Percentiles rank a stretch among this genome's conserved stretches.
phyloP scores from a whole-genome alignment of 768 basidiomycete genomes.

The Leccinum uliginosum region DNA sequence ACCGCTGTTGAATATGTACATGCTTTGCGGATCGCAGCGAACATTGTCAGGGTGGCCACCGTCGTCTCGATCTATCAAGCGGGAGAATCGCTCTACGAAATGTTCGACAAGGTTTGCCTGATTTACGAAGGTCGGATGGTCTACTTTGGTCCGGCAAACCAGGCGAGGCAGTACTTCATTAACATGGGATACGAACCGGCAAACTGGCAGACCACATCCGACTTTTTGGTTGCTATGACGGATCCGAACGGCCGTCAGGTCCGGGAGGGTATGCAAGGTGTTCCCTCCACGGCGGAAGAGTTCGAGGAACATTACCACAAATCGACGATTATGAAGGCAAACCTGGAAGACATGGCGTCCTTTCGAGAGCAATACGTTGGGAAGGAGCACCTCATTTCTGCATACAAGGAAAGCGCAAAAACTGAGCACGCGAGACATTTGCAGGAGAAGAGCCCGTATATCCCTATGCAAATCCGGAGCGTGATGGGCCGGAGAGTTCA shows the following conservation, averaged over 20 bases:
- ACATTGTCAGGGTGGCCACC: slow-evolving; percentile 48
- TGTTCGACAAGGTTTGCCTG: slow-evolving; percentile 70
- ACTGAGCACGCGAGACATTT: slow-evolving; percentile 51
- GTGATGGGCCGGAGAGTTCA: slow-evolving; percentile 45
- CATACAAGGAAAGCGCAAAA: slow-evolving; percentile 46
- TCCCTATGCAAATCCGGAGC: slow-evolving; percentile 43
- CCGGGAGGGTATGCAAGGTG: slow-evolving; percentile 28
- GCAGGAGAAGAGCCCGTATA: slow-evolving; percentile 43
- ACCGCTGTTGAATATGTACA: slow-evolving; percentile 74
- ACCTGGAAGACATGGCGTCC: slow-evolving; percentile 43
- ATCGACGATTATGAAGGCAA: slow-evolving; percentile 38
- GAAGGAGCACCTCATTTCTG: slow-evolving; percentile 36
- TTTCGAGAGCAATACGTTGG: slow-evolving; percentile 47
- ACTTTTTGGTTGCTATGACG: slow-evolving; percentile 58
- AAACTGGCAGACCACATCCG: slow-evolving; percentile 58
- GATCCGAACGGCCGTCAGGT: slow-evolving; percentile 58
- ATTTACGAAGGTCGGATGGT: slow-evolving; percentile 57
- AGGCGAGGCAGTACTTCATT: slow-evolving; percentile 56
- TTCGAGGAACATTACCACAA: slow-evolving; percentile 47
- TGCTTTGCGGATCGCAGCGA: slow-evolving; percentile 64
- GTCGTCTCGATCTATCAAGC: slow-evolving; percentile 87
- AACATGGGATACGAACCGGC: slow-evolving; percentile 52
- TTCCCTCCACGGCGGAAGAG: slow-evolving; percentile 47
- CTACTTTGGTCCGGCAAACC: slow-evolving; percentile 53
- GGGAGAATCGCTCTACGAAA: slow-evolving; percentile 58